These are phyloP conservation scores for Alternaria rosae DNA, from an alignment of 2,329 filamentous ascomycete genomes.

Conservation along the genomic window DNA sequence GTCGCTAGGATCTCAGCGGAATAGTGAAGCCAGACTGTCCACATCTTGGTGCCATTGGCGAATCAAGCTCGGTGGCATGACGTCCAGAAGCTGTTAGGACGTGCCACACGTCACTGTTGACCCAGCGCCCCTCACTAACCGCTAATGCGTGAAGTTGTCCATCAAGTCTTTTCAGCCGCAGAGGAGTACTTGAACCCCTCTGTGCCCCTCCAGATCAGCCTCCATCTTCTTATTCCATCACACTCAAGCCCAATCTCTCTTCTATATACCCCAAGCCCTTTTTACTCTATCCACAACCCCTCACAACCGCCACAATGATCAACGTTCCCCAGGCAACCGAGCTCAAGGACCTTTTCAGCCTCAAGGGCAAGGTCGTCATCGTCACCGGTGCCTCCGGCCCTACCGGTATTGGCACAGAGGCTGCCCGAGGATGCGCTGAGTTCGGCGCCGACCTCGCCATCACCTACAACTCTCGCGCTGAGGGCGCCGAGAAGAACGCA, in stretches of 20 bases:
- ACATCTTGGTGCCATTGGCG: conserved; percentile 28
- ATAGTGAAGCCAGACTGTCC: conserved; percentile 30
- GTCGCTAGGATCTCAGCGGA: conserved; percentile 26
- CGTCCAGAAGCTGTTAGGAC: conserved; percentile 21
- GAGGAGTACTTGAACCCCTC: conserved; percentile 46
- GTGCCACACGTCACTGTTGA: conserved; percentile 39
- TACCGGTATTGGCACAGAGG: conserved; percentile 72
- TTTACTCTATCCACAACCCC: neutral
- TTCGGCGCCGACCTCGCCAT: conserved; percentile 70
- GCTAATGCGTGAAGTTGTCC: conserved; percentile 29
- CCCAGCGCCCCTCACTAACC: conserved; percentile 39
- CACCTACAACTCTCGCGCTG: conserved; percentile 69
- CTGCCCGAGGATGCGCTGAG: conserved; percentile 69
- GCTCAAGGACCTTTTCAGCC: conserved; percentile 64
- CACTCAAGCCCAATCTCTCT: conserved; percentile 16
- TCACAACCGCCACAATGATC: conserved; percentile 53
- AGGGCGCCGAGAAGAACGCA: conserved; percentile 71
- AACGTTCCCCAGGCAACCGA: conserved; percentile 63
- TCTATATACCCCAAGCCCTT: neutral
- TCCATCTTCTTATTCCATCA: conserved; percentile 17
- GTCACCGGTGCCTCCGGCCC: conserved; percentile 66
- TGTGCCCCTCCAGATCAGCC: conserved; percentile 20
- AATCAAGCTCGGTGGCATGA: conserved; percentile 26
- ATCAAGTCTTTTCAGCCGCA: conserved; percentile 26
- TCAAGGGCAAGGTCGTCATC: conserved; percentile 63